Base-by-base conservation (phyloP, 495 filamentous ascomycete genomes). In the Rhypophila decipiens region DNA sequence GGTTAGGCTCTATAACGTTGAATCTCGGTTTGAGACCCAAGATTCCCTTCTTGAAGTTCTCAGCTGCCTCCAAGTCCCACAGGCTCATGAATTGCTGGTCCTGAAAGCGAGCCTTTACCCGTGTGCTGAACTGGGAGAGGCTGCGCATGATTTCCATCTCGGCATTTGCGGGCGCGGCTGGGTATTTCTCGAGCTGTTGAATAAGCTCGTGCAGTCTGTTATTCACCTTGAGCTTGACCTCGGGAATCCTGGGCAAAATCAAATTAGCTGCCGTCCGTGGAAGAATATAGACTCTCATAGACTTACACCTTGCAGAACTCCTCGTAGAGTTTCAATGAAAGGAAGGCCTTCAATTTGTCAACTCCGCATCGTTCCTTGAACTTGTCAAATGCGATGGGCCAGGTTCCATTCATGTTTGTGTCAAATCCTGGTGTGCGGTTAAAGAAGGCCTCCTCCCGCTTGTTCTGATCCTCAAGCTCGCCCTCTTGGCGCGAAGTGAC, bases 391-490 rank as follows among this genome's bases (percentile, higher is more conserved):
- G 66, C 58, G 0, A 49, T 58, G 0, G 69, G 60, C 77, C 80
- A 87, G 1, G 74, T 62, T 1, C 64, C 55, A 1, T 51, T 20
- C 0, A 42, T 22, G 13, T 67, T 56, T 2, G 52, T 47, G n/a
- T n/a, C n/a, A n/a, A n/a, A n/a, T n/a, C n/a, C n/a, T n/a, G n/a
- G n/a, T 1, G 49, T 59, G 0, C 68, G 50, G 0, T 64, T 53
- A 42, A 89, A 89, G 56, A 85, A 88, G 0, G 61, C 47, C 2
- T 73, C 66, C 46, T 88, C 85, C 53, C 80, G 77, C 5, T 57
- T 54, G 1, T 76, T 64, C 0, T 84, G 84, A 8, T 69, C 58
- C 2, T 70, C 60, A 40, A 87, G 72, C 21, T 75, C 65, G 13
- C 4, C 21, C 18, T 46, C 80, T 35, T 37, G 63, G 5, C 34